A percentile compares a stretch with the other conserved stretches of the same genome.
These are phyloP conservation scores for Fragilariopsis cylindrus DNA, from an alignment of 108 stramenopile genomes.

Conservation along the genomic window DNA sequence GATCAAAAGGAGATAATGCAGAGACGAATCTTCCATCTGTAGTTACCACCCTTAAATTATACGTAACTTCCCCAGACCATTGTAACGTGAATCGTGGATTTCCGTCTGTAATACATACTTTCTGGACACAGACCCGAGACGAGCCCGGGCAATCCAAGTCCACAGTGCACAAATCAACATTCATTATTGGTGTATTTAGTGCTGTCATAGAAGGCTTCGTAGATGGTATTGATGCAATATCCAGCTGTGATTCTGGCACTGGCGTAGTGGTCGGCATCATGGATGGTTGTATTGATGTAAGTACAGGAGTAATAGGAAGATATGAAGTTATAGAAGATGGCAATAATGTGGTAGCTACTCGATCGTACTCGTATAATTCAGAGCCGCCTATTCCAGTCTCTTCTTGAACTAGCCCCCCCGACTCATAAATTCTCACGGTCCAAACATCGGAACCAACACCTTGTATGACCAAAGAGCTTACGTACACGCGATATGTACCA, in stretches of 20 bases:
- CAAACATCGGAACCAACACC: constrained; percentile 32
- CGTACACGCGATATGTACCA: constrained; percentile 19
- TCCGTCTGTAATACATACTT: constrained; percentile 29
- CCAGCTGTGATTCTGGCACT: neutral
- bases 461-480: constrained; percentile 4
- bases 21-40: constrained; percentile 30
- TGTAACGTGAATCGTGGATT: constrained; percentile 35
- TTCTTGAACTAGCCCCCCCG: constrained; percentile 14
- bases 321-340: neutral
- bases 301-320: neutral
- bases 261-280: neutral
- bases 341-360: neutral
- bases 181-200: neutral
- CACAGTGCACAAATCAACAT: neutral
- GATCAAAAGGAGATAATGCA: constrained; percentile 17
- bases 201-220: too few species aligned
- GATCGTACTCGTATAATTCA: constrained; percentile 18
- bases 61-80: constrained; percentile 34
- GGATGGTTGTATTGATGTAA: constrained; percentile 5
- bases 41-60: constrained; percentile 30
- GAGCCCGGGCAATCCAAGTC: constrained; percentile 17
- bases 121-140: constrained; percentile 21
- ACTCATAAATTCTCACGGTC: constrained; percentile 36
- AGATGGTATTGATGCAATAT: neutral
- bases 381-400: constrained; percentile 36